These are phyloP conservation scores for Litchi chinensis DNA, from an alignment of 345 rosid genomes.

Conservation along the genomic window DNA sequence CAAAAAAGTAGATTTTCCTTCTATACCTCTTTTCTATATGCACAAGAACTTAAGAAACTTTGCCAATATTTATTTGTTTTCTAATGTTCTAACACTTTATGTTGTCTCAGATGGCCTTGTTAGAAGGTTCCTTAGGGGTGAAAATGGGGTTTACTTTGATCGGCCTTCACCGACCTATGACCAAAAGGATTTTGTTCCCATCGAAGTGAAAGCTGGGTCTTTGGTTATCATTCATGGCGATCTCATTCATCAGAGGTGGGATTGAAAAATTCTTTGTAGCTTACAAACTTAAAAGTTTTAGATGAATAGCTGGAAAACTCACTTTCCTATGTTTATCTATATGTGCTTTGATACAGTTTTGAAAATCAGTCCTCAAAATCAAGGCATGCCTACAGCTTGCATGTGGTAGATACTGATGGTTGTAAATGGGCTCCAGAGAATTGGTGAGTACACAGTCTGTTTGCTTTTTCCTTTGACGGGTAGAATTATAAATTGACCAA, in stretches of 20 bases:
- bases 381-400: slow-evolving; percentile 95
- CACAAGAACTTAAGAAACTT: not conserved
- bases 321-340: slow-evolving; percentile 10
- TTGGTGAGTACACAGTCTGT: slow-evolving; percentile 53
- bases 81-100: slow-evolving; percentile 1
- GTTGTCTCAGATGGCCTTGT: slow-evolving; percentile 75
- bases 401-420: slow-evolving; percentile 86
- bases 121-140: slow-evolving; percentile 80
- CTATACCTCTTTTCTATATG: not conserved
- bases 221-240: slow-evolving; percentile 88
- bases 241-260: slow-evolving; percentile 89
- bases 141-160: slow-evolving; percentile 78
- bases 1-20: slow-evolving; percentile 61
- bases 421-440: slow-evolving; percentile 88
- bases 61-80: not conserved
- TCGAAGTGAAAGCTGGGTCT: slow-evolving; percentile 95
- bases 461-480: not conserved
- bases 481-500: not conserved
- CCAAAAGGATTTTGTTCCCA: slow-evolving; percentile 76
- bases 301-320: not conserved
- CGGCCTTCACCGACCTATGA: slow-evolving; percentile 72
- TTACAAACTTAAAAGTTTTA: not conserved
- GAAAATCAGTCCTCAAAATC: slow-evolving; percentile 79
- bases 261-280: slow-evolving; percentile 9
- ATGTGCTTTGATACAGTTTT: slow-evolving; percentile 47